Evolutionary conservation across 495 filamentous ascomycete genomes (phyloP).

Genomic region (Chlorociboria aeruginascens): DNA sequence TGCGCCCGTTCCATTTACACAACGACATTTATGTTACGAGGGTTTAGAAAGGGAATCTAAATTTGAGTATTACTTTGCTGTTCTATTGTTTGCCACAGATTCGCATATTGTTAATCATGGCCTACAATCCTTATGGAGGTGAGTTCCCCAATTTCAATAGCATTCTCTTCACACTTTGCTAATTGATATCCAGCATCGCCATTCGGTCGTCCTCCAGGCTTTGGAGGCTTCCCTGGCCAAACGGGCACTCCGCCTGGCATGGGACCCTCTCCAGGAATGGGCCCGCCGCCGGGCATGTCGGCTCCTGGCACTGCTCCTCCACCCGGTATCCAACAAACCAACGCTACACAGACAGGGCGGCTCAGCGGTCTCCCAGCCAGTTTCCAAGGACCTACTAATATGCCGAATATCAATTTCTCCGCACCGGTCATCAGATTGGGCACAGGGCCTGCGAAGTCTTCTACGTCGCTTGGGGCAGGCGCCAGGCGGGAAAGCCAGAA

Average conservation of each 20-base stretch:
- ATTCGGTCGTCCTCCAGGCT: conserved; percentile 64
- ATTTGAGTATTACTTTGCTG: neutral
- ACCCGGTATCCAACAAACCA: conserved; percentile 69
- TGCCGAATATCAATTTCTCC: conserved; percentile 97
- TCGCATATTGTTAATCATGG: conserved; percentile 25
- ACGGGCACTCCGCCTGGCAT: conserved; percentile 45
- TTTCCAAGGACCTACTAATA: conserved; percentile 83
- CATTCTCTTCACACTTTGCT: neutral
- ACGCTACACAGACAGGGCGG: conserved; percentile 55
- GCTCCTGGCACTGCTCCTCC: conserved; percentile 69
- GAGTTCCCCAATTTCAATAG: conserved; percentile 19
- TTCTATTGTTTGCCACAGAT: neutral
- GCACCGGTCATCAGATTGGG: conserved; percentile 93
- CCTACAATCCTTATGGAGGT: conserved; percentile 79
- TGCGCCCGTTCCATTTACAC: neutral
- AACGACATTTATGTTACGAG: neutral
- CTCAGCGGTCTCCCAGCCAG: conserved; percentile 67
- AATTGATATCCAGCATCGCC: conserved; percentile 26
- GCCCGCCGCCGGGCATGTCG: conserved; percentile 59
- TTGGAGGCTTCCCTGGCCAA: conserved; percentile 57
- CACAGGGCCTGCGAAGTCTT: conserved; percentile 51
- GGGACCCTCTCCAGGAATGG: conserved; percentile 73
- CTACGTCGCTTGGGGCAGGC: conserved; percentile 36
- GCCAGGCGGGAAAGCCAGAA: conserved; percentile 30
- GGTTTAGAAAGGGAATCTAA: neutral